Evolutionary conservation across 768 basidiomycete genomes (phyloP).

Genomic region (Paxillus rubicundulus): DNA sequence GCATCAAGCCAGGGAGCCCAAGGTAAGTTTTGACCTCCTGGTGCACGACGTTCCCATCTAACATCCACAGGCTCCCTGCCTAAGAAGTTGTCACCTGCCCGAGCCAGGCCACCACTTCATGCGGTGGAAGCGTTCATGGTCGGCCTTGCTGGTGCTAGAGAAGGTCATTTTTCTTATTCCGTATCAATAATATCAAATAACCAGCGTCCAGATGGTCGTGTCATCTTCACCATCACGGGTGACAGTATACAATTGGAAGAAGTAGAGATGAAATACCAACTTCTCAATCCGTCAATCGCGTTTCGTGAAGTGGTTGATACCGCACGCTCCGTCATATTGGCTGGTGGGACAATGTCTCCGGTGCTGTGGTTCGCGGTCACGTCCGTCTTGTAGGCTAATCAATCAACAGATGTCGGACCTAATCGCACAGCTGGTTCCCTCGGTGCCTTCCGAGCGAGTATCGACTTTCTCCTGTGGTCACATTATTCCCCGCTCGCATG

Average conservation of each 20-base stretch:
- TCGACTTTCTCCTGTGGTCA: constrained; percentile 88
- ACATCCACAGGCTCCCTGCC: constrained; percentile 8
- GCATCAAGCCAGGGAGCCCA: constrained; percentile 42
- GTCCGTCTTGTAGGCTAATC: constrained; percentile 3
- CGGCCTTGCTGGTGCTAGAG: constrained; percentile 73
- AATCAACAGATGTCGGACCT: constrained; percentile 79
- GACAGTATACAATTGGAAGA: constrained; percentile 35
- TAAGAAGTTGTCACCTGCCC: constrained; percentile 16
- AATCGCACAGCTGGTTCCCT: constrained; percentile 72
- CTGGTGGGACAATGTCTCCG: constrained; percentile 99
- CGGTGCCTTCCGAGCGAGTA: constrained; percentile 59
- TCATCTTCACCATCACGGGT: constrained; percentile 54
- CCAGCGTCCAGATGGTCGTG: constrained; percentile 64
- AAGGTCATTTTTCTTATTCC: constrained; percentile 43
- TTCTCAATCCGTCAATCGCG: constrained; percentile 85
- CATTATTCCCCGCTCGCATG: constrained; percentile 78
- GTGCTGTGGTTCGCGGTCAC: constrained; percentile 41
- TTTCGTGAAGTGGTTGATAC: constrained; percentile 82
- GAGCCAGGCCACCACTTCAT: constrained; percentile 73
- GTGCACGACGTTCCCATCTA: background rate
- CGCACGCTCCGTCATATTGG: constrained; percentile 83
- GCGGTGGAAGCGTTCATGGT: constrained; percentile 75
- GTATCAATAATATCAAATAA: background rate
- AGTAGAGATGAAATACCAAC: constrained; percentile 82
- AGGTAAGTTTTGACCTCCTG: constrained; percentile 10